Percentiles rank a stretch among this genome's conserved stretches.
phyloP scores from a whole-genome alignment of 768 basidiomycete genomes.

The Pleurotus tuber-regium region DNA sequence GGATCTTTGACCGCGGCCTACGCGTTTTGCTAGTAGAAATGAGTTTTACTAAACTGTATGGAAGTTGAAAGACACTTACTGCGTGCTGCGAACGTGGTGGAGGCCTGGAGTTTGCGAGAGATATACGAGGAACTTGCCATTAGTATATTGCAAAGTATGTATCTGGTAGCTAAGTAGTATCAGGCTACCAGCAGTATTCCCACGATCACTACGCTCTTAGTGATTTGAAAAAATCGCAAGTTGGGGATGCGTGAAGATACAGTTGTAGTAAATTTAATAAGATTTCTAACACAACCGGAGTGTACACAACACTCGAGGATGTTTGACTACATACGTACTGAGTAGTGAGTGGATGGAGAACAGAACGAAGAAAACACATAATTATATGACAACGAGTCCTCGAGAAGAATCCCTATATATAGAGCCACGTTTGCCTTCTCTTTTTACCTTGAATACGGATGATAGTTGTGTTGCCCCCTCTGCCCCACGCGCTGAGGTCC shows the following conservation, averaged over 20 bases:
- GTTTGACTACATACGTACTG: not conserved
- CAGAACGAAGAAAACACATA: not conserved
- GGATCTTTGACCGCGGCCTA: slow-evolving; percentile 91
- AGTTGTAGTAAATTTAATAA: too few species aligned
- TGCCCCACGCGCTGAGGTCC: slow-evolving; percentile 74
- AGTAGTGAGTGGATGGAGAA: not conserved
- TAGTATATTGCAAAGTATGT: too few species aligned
- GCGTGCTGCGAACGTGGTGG: slow-evolving; percentile 66
- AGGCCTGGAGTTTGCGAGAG: slow-evolving; percentile 72
- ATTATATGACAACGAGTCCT: not conserved
- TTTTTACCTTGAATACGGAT: slow-evolving; percentile 72
- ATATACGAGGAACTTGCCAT: slow-evolving; percentile 39
- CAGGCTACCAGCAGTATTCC: too few species aligned
- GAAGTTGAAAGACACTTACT: slow-evolving; percentile 34
- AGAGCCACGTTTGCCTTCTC: not conserved
- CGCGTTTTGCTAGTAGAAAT: slow-evolving; percentile 94
- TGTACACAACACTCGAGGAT: too few species aligned
- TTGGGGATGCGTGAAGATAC: too few species aligned
- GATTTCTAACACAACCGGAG: too few species aligned
- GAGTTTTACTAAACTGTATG: too few species aligned
- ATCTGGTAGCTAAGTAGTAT: too few species aligned
- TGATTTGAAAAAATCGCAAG: too few species aligned
- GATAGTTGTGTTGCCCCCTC: slow-evolving; percentile 78
- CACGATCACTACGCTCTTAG: too few species aligned
- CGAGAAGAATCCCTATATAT: not conserved